These are phyloP conservation scores for Oryza officinalis DNA, from an alignment of 176 grass and related monocot species.

Conservation along the genomic window DNA sequence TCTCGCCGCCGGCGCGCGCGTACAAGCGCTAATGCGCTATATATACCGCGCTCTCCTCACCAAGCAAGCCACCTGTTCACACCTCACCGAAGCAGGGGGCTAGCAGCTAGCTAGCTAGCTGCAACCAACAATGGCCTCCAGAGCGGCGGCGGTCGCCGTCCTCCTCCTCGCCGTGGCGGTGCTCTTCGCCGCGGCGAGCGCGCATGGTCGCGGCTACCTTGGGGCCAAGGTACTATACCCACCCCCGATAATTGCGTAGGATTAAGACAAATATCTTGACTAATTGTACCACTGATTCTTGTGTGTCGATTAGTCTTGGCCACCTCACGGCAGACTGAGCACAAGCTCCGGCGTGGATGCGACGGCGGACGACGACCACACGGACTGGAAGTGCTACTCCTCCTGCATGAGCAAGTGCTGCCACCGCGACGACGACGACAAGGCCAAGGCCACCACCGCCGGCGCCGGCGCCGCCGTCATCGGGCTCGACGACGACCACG, in stretches of 20 bases:
- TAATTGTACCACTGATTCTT: no score
- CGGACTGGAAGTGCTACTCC: slow-evolving; percentile 39
- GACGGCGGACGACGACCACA: not conserved
- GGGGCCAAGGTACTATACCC: no score
- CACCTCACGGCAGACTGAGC: no score
- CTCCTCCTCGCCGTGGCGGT: slow-evolving; percentile 14
- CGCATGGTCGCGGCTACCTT: no score
- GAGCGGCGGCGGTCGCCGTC: slow-evolving; percentile 12
- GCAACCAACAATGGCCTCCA: slow-evolving; percentile 6
- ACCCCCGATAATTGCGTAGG: no score
- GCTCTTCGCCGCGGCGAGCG: not conserved
- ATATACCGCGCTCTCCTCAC: not conserved
- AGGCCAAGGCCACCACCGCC: not conserved
- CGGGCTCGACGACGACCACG: no score
- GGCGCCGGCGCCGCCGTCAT: not conserved
- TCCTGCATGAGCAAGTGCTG: slow-evolving; percentile 31
- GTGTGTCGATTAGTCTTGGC: no score
- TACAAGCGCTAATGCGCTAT: not conserved
- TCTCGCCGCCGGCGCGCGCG: not conserved
- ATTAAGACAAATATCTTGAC: no score
- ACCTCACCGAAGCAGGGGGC: not conserved
- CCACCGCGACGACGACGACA: not conserved
- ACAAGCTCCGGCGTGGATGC: no score
- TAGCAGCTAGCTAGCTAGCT: not conserved
- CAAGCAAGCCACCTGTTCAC: not conserved